phyloP scores from a whole-genome alignment of 768 basidiomycete species.

The Boletus sensibilis region DNA sequence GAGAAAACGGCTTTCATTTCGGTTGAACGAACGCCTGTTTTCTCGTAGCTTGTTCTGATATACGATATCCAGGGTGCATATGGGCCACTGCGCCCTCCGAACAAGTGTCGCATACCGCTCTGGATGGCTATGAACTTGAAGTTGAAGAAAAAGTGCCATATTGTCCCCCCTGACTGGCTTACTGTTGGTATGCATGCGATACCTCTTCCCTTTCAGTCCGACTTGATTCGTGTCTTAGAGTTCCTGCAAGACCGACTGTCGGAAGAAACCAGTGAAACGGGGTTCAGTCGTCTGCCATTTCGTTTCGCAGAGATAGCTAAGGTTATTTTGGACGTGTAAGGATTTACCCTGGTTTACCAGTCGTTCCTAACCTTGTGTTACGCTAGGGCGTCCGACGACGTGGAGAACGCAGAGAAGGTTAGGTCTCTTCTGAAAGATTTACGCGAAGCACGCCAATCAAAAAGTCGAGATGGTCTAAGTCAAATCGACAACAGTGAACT shows the following conservation, averaged over 20 bases:
- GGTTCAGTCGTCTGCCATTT: conserved; percentile 81
- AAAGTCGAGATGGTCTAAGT: conserved; percentile 81
- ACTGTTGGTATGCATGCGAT: conserved; percentile 61
- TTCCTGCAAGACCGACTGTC: conserved; percentile 73
- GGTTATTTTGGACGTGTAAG: conserved; percentile 90
- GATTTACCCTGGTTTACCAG: neutral
- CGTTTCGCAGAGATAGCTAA: conserved; percentile 90
- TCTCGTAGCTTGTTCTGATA: conserved; percentile 6
- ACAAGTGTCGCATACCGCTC: conserved; percentile 80
- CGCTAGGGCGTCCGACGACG: conserved; percentile 83
- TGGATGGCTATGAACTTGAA: conserved; percentile 97
- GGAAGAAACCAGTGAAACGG: conserved; percentile 69
- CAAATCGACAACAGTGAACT: conserved; percentile 80
- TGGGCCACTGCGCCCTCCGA: conserved; percentile 89
- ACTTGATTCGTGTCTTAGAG: conserved; percentile 45
- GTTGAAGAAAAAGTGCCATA: conserved; percentile 90
- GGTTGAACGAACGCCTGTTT: conserved; percentile 42
- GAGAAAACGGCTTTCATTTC: conserved; percentile 90
- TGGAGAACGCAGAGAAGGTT: conserved; percentile 80
- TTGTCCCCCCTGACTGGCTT: conserved; percentile 89
- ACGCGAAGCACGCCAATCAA: conserved; percentile 94
- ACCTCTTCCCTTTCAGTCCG: neutral
- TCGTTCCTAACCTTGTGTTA: neutral
- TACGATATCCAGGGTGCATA: conserved; percentile 68
- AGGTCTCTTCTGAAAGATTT: conserved; percentile 87